Conservation (phyloP, 2,329 filamentous ascomycete species). For the Fusarium succisae region DNA sequence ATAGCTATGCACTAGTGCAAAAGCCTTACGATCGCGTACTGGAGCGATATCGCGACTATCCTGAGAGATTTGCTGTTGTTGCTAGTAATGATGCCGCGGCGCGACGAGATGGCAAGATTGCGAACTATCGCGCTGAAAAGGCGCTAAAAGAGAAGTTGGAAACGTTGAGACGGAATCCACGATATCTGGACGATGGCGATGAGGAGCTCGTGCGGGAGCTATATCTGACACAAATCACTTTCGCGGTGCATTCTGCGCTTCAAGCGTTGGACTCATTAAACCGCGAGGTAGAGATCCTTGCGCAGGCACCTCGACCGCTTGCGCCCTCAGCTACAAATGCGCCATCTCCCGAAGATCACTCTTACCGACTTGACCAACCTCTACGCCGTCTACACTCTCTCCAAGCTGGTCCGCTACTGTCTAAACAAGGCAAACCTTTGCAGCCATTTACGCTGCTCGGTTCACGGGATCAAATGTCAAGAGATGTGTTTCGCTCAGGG, state of each 20-base stretch:
- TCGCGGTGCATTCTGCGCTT: slow-evolving; percentile 82
- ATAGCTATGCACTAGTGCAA: slow-evolving; percentile 79
- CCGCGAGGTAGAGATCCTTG: slow-evolving; percentile 84
- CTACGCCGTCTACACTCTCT: slow-evolving; percentile 60
- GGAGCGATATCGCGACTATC: slow-evolving; percentile 77
- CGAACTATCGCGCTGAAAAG: slow-evolving; percentile 85
- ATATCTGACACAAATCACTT: slow-evolving; percentile 78
- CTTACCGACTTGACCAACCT: slow-evolving; percentile 77
- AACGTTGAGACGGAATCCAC: slow-evolving; percentile 55
- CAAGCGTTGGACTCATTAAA: slow-evolving; percentile 87
- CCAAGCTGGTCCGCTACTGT: slow-evolving; percentile 77
- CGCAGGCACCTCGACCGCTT: slow-evolving; percentile 70
- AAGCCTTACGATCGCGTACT: slow-evolving; percentile 73
- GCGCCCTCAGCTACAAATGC: slow-evolving; percentile 58
- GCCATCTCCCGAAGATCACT: slow-evolving; percentile 59
- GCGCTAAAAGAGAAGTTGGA: slow-evolving; percentile 85
- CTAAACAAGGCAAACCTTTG: slow-evolving; percentile 81
- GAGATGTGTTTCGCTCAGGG: slow-evolving; percentile 87
- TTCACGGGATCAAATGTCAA: slow-evolving; percentile 76
- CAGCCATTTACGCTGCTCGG: slow-evolving; percentile 90
- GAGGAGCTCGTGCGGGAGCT: slow-evolving; percentile 85
- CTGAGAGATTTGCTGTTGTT: slow-evolving; percentile 76
- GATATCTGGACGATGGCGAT: slow-evolving; percentile 72
- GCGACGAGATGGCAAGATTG: slow-evolving; percentile 84
- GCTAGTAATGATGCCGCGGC: slow-evolving; percentile 69